Evolutionary conservation across 2,329 filamentous ascomycete species (phyloP).

Genomic region (Diaporthe citriasiana): DNA sequence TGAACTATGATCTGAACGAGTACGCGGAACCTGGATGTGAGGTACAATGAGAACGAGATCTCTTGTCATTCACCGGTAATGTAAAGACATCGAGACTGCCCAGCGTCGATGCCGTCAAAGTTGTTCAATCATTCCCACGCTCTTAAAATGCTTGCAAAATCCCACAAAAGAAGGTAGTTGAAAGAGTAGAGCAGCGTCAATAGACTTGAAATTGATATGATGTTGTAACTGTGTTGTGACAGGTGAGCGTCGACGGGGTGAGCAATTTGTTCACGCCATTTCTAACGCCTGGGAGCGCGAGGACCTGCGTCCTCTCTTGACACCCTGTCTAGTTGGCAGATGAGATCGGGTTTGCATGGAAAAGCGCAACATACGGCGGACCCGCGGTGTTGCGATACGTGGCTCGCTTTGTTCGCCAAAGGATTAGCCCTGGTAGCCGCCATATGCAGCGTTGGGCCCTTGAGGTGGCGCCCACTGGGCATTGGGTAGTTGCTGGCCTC

Average conservation of each 20-base stretch:
- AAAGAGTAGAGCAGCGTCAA: constrained; percentile 20
- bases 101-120: constrained; percentile 28
- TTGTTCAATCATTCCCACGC: constrained; percentile 35
- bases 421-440: constrained; percentile 73
- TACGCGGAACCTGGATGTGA: constrained; percentile 9
- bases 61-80: constrained; percentile 2
- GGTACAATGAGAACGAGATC: constrained; percentile 34
- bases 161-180: constrained; percentile 26
- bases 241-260: background rate
- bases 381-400: background rate
- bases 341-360: background rate
- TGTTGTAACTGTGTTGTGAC: constrained; percentile 17
- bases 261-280: background rate
- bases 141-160: constrained; percentile 36
- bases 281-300: background rate
- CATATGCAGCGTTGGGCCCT: constrained; percentile 72
- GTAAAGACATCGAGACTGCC: constrained; percentile 22
- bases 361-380: background rate
- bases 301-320: background rate
- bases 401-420: background rate
- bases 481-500: constrained; percentile 75
- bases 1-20: constrained; percentile 37
- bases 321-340: background rate
- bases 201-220: constrained; percentile 13
- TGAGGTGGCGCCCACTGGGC: constrained; percentile 66